Evolutionary conservation across 1,284 basidiomycete genomes (phyloP).

Genomic region (Ustilago loliicola): DNA sequence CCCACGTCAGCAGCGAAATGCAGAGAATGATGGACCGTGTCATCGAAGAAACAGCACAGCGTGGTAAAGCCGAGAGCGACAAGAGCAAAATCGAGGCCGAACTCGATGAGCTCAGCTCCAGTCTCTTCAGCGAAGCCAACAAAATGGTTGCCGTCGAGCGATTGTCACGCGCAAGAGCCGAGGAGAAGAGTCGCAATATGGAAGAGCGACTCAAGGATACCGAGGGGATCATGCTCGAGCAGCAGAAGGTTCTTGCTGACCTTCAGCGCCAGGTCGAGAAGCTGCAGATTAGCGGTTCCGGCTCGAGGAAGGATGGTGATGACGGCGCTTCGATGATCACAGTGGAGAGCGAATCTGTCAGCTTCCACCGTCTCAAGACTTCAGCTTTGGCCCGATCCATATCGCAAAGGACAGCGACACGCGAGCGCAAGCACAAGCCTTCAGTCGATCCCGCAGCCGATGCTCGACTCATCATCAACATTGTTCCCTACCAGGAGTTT

Average conservation of each 20-base stretch:
- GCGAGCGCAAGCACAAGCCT: conserved; percentile 34
- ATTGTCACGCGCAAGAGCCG: conserved; percentile 80
- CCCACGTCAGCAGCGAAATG: conserved; percentile 90
- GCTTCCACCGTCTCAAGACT: conserved; percentile 48
- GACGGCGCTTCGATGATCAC: conserved; percentile 34
- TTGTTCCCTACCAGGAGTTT: conserved; percentile 86
- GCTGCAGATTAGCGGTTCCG: conserved; percentile 28
- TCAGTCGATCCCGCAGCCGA: conserved; percentile 30
- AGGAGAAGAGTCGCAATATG: conserved; percentile 83
- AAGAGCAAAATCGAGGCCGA: conserved; percentile 74
- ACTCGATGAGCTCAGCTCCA: conserved; percentile 91
- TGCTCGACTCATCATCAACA: conserved; percentile 61
- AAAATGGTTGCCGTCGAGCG: conserved; percentile 84
- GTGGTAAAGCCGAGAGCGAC: conserved; percentile 86
- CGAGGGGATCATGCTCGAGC: conserved; percentile 76
- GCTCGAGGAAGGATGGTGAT: conserved; percentile 26
- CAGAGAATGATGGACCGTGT: conserved; percentile 92
- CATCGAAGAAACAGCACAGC: conserved; percentile 89
- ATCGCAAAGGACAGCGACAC: conserved; percentile 37
- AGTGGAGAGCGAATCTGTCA: conserved; percentile 44
- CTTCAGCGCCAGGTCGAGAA: conserved; percentile 88
- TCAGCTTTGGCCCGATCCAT: conserved; percentile 42
- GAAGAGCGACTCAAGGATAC: conserved; percentile 85
- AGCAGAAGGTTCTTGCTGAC: conserved; percentile 76
- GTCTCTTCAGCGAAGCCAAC: conserved; percentile 73